phyloP scores from a whole-genome alignment of 164 flowering plant species.

The Macadamia integrifolia region DNA sequence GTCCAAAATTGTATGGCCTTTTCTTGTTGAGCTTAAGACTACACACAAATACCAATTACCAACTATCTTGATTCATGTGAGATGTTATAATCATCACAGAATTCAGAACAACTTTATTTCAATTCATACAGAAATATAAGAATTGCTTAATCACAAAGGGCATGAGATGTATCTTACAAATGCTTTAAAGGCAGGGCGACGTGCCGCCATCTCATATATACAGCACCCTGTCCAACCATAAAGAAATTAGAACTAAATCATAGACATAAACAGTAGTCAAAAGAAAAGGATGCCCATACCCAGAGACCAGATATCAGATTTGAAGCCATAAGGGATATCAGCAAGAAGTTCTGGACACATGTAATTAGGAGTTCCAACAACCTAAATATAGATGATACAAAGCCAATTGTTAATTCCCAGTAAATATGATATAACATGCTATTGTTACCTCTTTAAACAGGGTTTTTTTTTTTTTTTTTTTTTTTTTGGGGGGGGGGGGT shows the following conservation, averaged over 20 bases:
- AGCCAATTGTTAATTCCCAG: background rate
- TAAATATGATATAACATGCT: background rate
- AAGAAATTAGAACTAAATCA: background rate
- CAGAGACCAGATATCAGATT: conserved; percentile 75
- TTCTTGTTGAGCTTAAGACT: no score
- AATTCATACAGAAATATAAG: background rate
- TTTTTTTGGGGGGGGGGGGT: no score
- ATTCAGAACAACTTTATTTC: no score
- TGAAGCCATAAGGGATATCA: conserved; percentile 68
- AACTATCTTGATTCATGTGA: no score
- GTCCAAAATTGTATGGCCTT: no score
- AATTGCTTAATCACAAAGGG: background rate
- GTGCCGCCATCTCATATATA: conserved; percentile 75
- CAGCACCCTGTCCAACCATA: conserved; percentile 47
- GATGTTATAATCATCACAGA: no score
- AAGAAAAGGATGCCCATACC: conserved; percentile 23
- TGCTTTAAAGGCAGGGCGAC: conserved; percentile 64
- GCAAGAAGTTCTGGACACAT: conserved; percentile 82
- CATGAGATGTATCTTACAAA: conserved; percentile 30
- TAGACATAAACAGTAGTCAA: background rate
- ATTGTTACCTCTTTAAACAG: no score
- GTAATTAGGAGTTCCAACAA: conserved; percentile 62
- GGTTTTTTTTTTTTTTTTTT: no score
- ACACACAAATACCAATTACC: no score
- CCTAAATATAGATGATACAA: conserved; percentile 20